Base-by-base conservation (phyloP, 768 basidiomycete genomes). In the Suillus alpinus region DNA sequence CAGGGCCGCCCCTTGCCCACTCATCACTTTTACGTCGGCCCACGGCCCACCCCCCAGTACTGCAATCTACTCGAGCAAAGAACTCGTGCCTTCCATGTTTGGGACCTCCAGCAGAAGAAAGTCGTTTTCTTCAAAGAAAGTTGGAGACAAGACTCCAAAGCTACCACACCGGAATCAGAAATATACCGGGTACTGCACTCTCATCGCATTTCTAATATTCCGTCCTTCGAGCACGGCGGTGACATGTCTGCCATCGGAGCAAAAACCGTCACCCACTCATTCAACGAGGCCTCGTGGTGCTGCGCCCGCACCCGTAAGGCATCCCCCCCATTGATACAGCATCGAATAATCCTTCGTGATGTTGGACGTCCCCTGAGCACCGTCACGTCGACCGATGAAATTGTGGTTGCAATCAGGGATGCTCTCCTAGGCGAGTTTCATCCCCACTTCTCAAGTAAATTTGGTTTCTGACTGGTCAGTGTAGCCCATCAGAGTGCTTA, bases 121-220 rank as follows among this genome's bases (percentile, higher is more conserved):
- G 13, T 70, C 1, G 67, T 67, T 13, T 75, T 73, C 55, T 40
- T 77, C 26, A 76, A 74, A 63, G 75, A 77, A 57, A 61, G 57
- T 18, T 77, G 75, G 75, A 59, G 72, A 5, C 8, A 26, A 23
- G 36, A 66, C 7, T 32, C 58, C 5, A n/a, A 26, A 36, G 56
- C 32, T 10, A 40, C 63, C 43, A 58, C 60, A 37, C 61, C 66
- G 7, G 75, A 75, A 59, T 56, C 60, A 1, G 63, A 62, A 3
- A 66, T 68, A 16, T 63, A 74, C 9, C 23, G 23, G 20, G 23
- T 49, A 7, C 60, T 76, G 31, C 65, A 69, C 9, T 23, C 57
- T 14, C 34, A 39, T 3, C 23, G 57, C 2, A 67, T 75, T 6
- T 57, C 57, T 4, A 56, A 73, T 51, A 61, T 78, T 31, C 72